Evolutionary conservation across 2,329 filamentous ascomycete genomes (phyloP).

Genomic region (Microdochium bolleyi): DNA sequence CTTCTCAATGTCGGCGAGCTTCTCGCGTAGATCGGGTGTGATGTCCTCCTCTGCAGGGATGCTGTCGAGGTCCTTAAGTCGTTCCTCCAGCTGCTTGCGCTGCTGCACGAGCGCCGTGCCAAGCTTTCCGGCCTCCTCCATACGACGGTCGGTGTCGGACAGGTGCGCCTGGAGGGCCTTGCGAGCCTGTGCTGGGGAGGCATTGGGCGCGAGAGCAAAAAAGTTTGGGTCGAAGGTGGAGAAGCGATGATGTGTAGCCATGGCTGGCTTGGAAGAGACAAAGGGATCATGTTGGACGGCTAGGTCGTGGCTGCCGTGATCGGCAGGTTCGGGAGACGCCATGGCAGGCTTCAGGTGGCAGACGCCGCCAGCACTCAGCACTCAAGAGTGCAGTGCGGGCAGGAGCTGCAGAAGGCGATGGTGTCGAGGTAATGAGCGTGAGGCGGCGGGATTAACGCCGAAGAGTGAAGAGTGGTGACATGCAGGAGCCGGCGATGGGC

Average conservation of each 20-base stretch:
- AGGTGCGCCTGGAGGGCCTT: constrained; percentile 86
- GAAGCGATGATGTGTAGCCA: constrained; percentile 56
- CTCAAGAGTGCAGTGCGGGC: neutral
- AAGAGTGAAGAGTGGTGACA: neutral
- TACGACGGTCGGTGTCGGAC: constrained; percentile 81
- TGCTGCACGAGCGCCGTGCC: constrained; percentile 80
- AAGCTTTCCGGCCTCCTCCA: constrained; percentile 84
- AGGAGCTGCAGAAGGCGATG: neutral
- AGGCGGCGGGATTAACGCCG: neutral
- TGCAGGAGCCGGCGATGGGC: neutral
- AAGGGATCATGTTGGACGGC: constrained; percentile 46
- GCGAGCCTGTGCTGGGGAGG: constrained; percentile 81
- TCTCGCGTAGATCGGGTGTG: constrained; percentile 72
- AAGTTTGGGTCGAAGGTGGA: constrained; percentile 76
- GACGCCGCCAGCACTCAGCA: neutral
- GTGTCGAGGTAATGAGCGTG: neutral
- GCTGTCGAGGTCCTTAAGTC: constrained; percentile 76
- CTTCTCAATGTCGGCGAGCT: constrained; percentile 79
- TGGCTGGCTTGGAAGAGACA: constrained; percentile 34
- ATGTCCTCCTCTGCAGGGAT: constrained; percentile 70
- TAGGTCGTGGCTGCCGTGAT: constrained; percentile 13
- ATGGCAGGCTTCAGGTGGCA: neutral
- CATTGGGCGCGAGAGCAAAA: constrained; percentile 66
- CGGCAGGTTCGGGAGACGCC: constrained; percentile 4
- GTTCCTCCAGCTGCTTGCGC: constrained; percentile 72